Evolutionary conservation across 2,329 filamentous ascomycete species (phyloP).

Genomic region (Pestalotiopsis sp.): DNA sequence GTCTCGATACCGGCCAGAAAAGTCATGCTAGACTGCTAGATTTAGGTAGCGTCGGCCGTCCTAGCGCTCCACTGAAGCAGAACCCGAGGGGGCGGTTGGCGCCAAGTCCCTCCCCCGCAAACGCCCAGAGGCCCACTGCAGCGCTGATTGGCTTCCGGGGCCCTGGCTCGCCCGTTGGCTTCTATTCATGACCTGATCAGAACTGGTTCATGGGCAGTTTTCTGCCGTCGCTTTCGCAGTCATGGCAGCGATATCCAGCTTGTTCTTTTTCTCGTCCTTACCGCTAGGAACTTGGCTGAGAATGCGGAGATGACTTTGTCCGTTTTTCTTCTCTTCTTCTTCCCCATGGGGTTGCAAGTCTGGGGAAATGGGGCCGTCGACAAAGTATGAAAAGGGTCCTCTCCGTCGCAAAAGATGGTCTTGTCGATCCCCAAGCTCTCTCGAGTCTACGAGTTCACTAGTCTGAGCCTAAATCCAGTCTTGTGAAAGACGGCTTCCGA

Average conservation of each 20-base stretch:
- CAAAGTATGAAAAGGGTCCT: not conserved
- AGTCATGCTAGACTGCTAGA: not conserved
- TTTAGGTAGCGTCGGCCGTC: not conserved
- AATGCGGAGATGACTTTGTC: conserved; percentile 2
- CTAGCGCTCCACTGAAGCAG: not conserved
- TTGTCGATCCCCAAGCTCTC: not conserved
- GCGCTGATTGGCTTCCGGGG: not conserved
- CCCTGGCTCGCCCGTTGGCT: not conserved
- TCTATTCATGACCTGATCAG: not conserved
- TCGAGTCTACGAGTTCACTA: not conserved
- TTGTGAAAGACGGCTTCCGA: not conserved
- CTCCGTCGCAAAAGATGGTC: not conserved
- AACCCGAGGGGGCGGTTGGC: not conserved
- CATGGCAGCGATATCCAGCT: not conserved
- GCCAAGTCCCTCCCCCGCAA: not conserved
- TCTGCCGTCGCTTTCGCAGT: not conserved
- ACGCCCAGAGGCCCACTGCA: not conserved
- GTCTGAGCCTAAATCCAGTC: not conserved
- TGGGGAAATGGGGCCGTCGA: not conserved
- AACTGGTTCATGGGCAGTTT: not conserved
- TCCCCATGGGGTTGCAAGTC: not conserved
- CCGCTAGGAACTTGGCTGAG: not conserved
- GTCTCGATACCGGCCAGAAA: not conserved
- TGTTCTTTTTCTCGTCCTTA: not conserved
- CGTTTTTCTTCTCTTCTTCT: not conserved